Evolutionary conservation across 371 early-diverging fungal species (phyloP).

Genomic region (Mucor plumbeus): DNA sequence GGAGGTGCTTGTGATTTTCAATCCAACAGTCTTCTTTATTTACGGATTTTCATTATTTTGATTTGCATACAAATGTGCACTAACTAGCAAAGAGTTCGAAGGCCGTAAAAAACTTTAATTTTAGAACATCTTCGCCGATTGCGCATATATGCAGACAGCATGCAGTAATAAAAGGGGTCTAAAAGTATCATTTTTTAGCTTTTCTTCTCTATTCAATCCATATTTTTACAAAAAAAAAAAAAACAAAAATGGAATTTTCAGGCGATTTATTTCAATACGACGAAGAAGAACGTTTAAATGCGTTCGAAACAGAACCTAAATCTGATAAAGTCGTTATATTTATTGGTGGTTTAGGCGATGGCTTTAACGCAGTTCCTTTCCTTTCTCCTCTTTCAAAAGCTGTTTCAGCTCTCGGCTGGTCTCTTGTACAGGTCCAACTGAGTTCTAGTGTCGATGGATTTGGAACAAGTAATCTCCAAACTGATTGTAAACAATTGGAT

Average conservation of each 20-base stretch:
- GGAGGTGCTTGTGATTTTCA: too few relatives aligned
- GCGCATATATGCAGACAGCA: too few relatives aligned
- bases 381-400: slow-evolving; percentile 35
- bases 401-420: slow-evolving; percentile 40
- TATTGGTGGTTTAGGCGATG: slow-evolving; percentile 56
- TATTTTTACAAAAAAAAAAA: background rate
- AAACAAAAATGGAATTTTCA: slow-evolving; percentile 29
- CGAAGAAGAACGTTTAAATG: slow-evolving; percentile 32
- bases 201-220: slow-evolving; percentile 7
- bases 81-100: too few relatives aligned
- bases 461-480: slow-evolving; percentile 46
- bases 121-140: too few relatives aligned
- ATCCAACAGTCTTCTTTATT: too few relatives aligned
- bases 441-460: slow-evolving; percentile 57
- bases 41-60: too few relatives aligned
- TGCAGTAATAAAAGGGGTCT: background rate
- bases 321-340: slow-evolving; percentile 47
- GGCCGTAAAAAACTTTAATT: too few relatives aligned
- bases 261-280: slow-evolving; percentile 30
- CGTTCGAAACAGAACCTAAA: slow-evolving; percentile 53
- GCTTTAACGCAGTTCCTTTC: slow-evolving; percentile 55
- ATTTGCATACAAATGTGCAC: too few relatives aligned
- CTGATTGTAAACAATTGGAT: slow-evolving; percentile 52
- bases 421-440: slow-evolving; percentile 55
- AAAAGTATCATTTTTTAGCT: background rate